phyloP scores from a whole-genome alignment of 2,329 filamentous ascomycete genomes.

The Arthrinium phaeospermum region DNA sequence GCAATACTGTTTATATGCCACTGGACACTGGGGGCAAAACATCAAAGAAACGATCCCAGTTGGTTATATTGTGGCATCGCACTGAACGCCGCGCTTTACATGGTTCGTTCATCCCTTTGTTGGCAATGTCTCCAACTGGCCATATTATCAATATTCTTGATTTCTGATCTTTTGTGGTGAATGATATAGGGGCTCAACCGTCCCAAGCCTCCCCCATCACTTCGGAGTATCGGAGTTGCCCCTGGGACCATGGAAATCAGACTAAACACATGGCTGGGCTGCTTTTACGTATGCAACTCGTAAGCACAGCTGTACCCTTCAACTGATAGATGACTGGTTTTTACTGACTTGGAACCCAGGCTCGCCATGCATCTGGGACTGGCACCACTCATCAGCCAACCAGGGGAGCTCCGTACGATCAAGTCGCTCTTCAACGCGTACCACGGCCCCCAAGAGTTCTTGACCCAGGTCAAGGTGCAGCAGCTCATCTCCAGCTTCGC shows the following conservation, averaged over 20 bases:
- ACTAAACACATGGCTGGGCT: conserved; percentile 38
- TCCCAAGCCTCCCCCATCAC: neutral
- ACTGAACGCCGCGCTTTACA: conserved; percentile 36
- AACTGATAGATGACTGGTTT: neutral
- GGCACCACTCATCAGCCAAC: conserved; percentile 33
- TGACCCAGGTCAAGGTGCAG: conserved; percentile 34
- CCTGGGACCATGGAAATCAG: conserved; percentile 31
- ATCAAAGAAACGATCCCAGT: conserved; percentile 36
- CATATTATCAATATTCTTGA: no score
- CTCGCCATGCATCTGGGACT: conserved; percentile 39
- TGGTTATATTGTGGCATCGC: conserved; percentile 40
- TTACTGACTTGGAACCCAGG: conserved; percentile 25
- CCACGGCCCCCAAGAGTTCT: conserved; percentile 33
- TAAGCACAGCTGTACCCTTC: conserved; percentile 26
- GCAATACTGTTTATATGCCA: conserved; percentile 36
- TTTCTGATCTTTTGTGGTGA: no score
- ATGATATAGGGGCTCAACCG: neutral
- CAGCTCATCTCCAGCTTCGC: conserved; percentile 34
- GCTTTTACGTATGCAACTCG: conserved; percentile 38
- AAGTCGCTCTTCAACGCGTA: conserved; percentile 31
- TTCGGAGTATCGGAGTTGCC: conserved; percentile 20
- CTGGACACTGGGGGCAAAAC: conserved; percentile 36
- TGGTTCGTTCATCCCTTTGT: conserved; percentile 26
- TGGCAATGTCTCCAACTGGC: neutral
- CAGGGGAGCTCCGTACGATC: conserved; percentile 35